Evolutionary conservation across 164 flowering plant genomes (phyloP).

Genomic region (Litsea cubeba): DNA sequence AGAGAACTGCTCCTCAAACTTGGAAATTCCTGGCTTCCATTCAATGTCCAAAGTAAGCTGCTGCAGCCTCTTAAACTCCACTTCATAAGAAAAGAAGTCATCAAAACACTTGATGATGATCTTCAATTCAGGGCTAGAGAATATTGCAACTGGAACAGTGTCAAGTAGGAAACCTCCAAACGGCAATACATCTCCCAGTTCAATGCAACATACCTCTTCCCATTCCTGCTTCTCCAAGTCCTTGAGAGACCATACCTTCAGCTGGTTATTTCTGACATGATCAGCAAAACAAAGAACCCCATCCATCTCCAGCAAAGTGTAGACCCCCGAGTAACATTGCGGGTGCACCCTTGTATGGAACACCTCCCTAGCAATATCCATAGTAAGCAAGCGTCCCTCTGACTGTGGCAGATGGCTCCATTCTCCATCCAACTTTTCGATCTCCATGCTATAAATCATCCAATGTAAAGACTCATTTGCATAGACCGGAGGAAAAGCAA

Average conservation of each 20-base stretch:
- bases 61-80: not conserved
- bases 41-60: not conserved
- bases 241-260: not conserved
- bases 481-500: not conserved
- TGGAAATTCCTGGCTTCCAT: not conserved
- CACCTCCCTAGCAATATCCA: not conserved
- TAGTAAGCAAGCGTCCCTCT: not conserved
- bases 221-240: not conserved
- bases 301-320: not conserved
- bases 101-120: not conserved
- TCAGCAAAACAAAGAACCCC: not conserved
- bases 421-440: not conserved
- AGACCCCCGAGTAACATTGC: not conserved
- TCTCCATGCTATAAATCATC: not conserved
- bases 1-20: not conserved
- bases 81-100: not conserved
- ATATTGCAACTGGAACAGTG: not conserved
- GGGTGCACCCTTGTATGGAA: not conserved
- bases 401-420: not conserved
- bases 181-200: not conserved
- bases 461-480: not conserved
- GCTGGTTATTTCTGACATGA: not conserved
- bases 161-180: not conserved
- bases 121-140: not conserved
- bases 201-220: not conserved